Percentiles rank a stretch among this genome's conserved stretches.
These are phyloP conservation scores for Isatis tinctoria DNA, from an alignment of 345 rosid genomes.

Conservation along the genomic window DNA sequence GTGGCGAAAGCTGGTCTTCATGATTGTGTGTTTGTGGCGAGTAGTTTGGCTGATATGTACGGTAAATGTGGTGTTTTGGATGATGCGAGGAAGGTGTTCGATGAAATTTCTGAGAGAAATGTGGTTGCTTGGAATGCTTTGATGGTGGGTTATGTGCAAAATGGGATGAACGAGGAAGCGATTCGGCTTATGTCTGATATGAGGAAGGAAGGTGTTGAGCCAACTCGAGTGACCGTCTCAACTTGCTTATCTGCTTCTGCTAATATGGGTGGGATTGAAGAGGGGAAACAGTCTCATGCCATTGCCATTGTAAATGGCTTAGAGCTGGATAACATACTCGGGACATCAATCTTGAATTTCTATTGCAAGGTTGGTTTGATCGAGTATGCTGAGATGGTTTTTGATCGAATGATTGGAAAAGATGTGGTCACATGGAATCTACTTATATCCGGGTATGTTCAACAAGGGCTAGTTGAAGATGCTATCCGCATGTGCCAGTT, in stretches of 20 bases:
- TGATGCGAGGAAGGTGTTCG: slow-evolving; percentile 63
- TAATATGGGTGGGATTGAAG: slow-evolving; percentile 52
- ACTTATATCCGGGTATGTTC: slow-evolving; percentile 61
- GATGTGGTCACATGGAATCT: slow-evolving; percentile 85
- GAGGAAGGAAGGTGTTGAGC: slow-evolving; percentile 53
- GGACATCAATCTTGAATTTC: slow-evolving; percentile 66
- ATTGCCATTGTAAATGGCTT: slow-evolving; percentile 50
- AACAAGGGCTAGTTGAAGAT: slow-evolving; percentile 39
- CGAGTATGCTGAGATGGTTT: slow-evolving; percentile 60
- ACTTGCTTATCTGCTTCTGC: slow-evolving; percentile 72
- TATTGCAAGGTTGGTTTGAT: slow-evolving; percentile 67
- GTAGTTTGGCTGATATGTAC: slow-evolving; percentile 64
- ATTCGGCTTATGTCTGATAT: slow-evolving; percentile 41
- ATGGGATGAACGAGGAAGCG: slow-evolving; percentile 57
- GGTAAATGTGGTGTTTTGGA: slow-evolving; percentile 58
- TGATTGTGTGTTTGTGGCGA: slow-evolving; percentile 65
- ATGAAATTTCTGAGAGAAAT: slow-evolving; percentile 48
- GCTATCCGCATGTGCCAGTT: slow-evolving; percentile 48
- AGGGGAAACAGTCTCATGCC: slow-evolving; percentile 78
- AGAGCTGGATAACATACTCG: slow-evolving; percentile 56
- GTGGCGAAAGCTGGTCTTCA: slow-evolving; percentile 49
- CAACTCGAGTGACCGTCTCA: slow-evolving; percentile 53
- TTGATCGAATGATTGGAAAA: slow-evolving; percentile 43
- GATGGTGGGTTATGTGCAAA: slow-evolving; percentile 56
- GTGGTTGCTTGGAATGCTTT: slow-evolving; percentile 61